Conservation (phyloP, 176 grass and related monocot genomes). For the Carex scoparia region DNA sequence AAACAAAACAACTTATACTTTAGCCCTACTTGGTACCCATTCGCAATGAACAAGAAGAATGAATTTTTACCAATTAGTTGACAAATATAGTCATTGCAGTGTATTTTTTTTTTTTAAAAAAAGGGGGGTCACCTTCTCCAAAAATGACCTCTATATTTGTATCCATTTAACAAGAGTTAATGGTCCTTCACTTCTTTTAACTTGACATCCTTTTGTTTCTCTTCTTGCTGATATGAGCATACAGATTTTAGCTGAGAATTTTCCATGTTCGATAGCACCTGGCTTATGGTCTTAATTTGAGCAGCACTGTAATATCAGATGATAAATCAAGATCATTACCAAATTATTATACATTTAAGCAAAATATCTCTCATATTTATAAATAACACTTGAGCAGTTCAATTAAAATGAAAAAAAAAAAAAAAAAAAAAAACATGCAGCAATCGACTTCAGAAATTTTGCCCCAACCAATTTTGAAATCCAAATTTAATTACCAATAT, state of each 20-base stretch:
- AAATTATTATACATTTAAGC: not conserved
- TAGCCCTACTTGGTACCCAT: not conserved
- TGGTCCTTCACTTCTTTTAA: slow-evolving; percentile 6
- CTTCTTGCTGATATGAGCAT: not conserved
- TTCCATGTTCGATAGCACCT: slow-evolving; percentile 74
- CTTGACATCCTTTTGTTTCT: slow-evolving; percentile 29
- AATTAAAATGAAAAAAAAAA: not conserved
- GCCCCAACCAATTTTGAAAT: not conserved
- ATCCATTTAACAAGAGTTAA: not conserved
- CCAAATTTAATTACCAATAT: not conserved
- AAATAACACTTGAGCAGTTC: not conserved
- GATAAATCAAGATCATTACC: not conserved
- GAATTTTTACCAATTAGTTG: not conserved
- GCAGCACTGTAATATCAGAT: slow-evolving; percentile 39
- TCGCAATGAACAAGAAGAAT: not conserved
- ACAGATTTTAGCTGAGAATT: slow-evolving; percentile 55
- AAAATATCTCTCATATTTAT: not conserved
- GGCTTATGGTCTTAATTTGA: slow-evolving; percentile 71
- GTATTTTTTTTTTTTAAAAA: no score
- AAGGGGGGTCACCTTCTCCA: no score
- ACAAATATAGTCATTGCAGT: no score
- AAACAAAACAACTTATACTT: not conserved
- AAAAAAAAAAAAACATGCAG: not conserved
- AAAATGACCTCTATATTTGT: no score
- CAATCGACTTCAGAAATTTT: not conserved